A percentile compares a stretch with the other conserved stretches of the same genome.
phyloP scores from a whole-genome alignment of 129 eudicot genomes.

The Helichrysum umbraculigerum region DNA sequence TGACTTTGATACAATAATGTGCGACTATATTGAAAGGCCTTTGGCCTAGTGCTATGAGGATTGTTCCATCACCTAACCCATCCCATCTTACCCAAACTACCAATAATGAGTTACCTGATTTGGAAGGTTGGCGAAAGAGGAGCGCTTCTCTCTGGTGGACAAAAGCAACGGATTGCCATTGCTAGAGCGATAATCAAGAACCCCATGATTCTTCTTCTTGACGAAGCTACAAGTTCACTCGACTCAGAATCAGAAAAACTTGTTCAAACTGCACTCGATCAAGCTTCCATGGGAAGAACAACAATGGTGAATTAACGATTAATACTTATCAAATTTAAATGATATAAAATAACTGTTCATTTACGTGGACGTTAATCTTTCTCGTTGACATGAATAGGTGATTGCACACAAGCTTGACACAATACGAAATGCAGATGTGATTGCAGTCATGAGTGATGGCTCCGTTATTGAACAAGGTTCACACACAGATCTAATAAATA shows the following conservation, averaged over 20 bases:
- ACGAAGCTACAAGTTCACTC: slow-evolving; percentile 98
- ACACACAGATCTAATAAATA: slow-evolving; percentile 57
- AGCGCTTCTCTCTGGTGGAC: slow-evolving; percentile 90
- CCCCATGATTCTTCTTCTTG: slow-evolving; percentile 88
- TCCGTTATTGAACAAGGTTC: slow-evolving; percentile 67
- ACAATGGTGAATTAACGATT: slow-evolving; percentile 52
- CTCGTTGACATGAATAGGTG: slow-evolving; percentile 42
- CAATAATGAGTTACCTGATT: slow-evolving; percentile 4
- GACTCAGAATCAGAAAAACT: slow-evolving; percentile 85
- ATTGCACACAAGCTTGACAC: slow-evolving; percentile 97
- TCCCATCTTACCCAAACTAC: neutral
- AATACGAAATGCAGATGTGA: slow-evolving; percentile 74
- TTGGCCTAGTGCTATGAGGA: too few relatives aligned
- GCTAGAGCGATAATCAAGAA: slow-evolving; percentile 87
- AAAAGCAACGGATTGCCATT: slow-evolving; percentile 85
- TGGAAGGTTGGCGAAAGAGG: slow-evolving; percentile 94
- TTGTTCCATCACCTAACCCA: neutral
- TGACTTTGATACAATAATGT: neutral
- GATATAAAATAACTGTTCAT: neutral
- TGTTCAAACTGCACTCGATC: slow-evolving; percentile 88
- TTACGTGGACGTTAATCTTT: slow-evolving; percentile 3
- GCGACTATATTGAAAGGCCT: neutral
- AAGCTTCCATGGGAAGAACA: slow-evolving; percentile 92
- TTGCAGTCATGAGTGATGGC: slow-evolving; percentile 73
- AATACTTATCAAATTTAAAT: neutral